These are phyloP conservation scores for Garcia nutans DNA, from an alignment of 345 rosid species.

Conservation along the genomic window DNA sequence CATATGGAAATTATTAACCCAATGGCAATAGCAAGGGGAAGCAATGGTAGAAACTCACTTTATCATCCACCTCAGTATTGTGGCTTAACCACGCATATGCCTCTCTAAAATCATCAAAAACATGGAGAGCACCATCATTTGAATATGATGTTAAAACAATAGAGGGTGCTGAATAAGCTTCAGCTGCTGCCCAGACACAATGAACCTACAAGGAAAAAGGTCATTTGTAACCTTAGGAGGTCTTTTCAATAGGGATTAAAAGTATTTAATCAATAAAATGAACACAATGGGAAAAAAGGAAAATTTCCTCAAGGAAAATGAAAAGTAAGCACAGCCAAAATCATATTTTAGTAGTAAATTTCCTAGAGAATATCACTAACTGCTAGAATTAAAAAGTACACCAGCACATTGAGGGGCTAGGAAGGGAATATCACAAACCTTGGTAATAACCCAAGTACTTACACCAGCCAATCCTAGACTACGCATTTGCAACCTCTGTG, in stretches of 20 bases:
- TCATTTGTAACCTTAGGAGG: not conserved
- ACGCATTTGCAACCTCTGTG: no score
- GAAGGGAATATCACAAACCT: not conserved
- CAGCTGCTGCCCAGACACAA: constrained; percentile 99
- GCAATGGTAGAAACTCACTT: constrained; percentile 46
- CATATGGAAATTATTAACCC: not conserved
- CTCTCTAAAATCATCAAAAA: constrained; percentile 99
- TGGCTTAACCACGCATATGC: constrained; percentile 94
- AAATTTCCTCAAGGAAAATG: not conserved
- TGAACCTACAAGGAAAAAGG: constrained; percentile 54
- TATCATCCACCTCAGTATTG: constrained; percentile 98
- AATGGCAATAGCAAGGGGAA: not conserved
- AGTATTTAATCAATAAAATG: not conserved
- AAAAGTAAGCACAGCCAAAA: not conserved
- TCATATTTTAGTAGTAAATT: not conserved
- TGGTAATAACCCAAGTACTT: no score
- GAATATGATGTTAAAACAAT: constrained; percentile 84
- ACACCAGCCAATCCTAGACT: no score
- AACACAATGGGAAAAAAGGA: no score
- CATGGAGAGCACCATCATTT: constrained; percentile 71
- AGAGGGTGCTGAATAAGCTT: constrained; percentile 99
- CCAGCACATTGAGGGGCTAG: not conserved
- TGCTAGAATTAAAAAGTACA: not conserved
- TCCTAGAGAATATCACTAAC: not conserved
- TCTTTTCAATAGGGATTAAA: not conserved